Evolutionary conservation across 176 grass and related monocot genomes (phyloP), one percentile per base, ranked within the genome.

Genomic region (Ampelocalamus luodianensis): DNA sequence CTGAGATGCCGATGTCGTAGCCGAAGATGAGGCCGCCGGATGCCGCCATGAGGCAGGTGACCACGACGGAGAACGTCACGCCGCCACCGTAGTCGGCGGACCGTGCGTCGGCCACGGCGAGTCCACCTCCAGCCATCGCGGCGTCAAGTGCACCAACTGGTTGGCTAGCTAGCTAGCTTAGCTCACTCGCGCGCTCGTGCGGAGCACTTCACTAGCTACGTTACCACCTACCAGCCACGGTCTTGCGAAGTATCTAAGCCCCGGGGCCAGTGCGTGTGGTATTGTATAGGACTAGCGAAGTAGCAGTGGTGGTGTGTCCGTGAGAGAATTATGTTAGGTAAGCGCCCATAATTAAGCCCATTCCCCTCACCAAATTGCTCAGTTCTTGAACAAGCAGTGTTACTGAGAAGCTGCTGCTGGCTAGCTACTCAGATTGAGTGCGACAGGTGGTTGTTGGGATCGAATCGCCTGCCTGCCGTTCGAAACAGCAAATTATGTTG

Each of bases 1-100:
- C 91, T 59, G 93, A 95, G 68, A 95, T 83, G 64, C 88, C 90
- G 54, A 90, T 94, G 62, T 94, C 92, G 74, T 94, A 94, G 70
- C 89, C 89, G 79, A 94, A 94, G 83, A 94, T 92, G 40, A 87
- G 87, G 18, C 92, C 92, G 20, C 90, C 92, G 6, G 87, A 90
- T n/a, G 92, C 89, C 6, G 89, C 92, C 80, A 94, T 87, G 76
- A 94, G 66, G 81, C 92, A 94, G 18, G 92, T 87, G n/a, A 94
- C 60, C 9, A 92, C 70, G 23, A 94, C 92, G 48, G 89, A 85
- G 73, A 80, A 86, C 1, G 89, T 94, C 18, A 94, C n/a, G 36
- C 76, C 69, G 34, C 89, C 92, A 22, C 87, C 89, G 61, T 94
- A 91, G 76, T 94, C 80, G 2, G 3, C 75, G 16, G 75, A 22